phyloP scores from a whole-genome alignment of 2,329 filamentous ascomycete species.

The Tricladium varicosporioides region DNA sequence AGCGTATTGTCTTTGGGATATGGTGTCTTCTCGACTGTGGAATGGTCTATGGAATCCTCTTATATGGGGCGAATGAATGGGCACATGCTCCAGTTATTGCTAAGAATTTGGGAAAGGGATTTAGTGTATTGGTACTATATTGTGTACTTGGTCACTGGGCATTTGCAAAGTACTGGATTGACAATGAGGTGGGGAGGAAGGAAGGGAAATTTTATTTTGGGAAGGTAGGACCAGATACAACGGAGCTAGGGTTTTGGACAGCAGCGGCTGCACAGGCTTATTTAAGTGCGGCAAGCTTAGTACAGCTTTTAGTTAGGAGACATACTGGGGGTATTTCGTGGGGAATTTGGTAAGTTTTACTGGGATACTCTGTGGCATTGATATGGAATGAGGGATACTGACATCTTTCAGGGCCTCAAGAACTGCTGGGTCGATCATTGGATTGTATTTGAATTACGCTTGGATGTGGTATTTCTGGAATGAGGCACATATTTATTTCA shows the following conservation, averaged over 20 bases:
- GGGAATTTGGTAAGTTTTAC: constrained; percentile 45
- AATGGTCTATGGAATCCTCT: constrained; percentile 46
- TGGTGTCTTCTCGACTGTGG: constrained; percentile 51
- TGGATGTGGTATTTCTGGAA: constrained; percentile 51
- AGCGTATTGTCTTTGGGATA: constrained; percentile 43
- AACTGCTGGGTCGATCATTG: constrained; percentile 42
- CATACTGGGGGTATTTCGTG: constrained; percentile 49
- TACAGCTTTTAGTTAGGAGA: constrained; percentile 43
- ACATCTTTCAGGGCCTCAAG: constrained; percentile 40
- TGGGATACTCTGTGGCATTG: neutral
- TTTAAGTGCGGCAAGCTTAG: constrained; percentile 46
- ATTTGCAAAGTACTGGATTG: constrained; percentile 49
- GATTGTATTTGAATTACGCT: constrained; percentile 39
- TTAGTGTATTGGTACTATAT: constrained; percentile 37
- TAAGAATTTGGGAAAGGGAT: constrained; percentile 39
- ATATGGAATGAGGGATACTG: neutral
- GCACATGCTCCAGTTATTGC: constrained; percentile 40
- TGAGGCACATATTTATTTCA: constrained; percentile 47
- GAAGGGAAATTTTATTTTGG: constrained; percentile 36
- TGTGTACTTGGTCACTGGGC: constrained; percentile 40
- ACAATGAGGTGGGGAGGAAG: constrained; percentile 45
- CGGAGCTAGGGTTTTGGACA: constrained; percentile 38
- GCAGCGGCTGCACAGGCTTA: constrained; percentile 33
- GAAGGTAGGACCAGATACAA: constrained; percentile 44
- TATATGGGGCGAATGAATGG: constrained; percentile 44